Evolutionary conservation across 2,329 filamentous ascomycete species (phyloP).

Genomic region (Dactylellina cionopaga): DNA sequence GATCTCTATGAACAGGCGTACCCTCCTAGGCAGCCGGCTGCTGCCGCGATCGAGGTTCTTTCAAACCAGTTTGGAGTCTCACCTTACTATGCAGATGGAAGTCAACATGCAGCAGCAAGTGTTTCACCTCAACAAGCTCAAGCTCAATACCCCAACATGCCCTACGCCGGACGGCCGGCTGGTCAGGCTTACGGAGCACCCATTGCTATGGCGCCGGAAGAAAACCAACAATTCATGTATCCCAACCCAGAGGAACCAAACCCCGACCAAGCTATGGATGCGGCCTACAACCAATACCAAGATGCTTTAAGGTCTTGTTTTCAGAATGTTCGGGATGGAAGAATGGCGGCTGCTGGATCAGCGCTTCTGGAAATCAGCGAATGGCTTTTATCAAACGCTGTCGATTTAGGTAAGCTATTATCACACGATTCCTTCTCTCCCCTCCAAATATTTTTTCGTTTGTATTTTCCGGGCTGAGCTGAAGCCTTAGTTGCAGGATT

Average conservation of each 20-base stretch:
- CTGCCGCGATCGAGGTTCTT: slow-evolving; percentile 57
- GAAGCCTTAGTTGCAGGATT: slow-evolving; percentile 70
- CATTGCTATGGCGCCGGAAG: slow-evolving; percentile 26
- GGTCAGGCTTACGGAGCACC: slow-evolving; percentile 36
- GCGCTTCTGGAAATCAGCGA: slow-evolving; percentile 72
- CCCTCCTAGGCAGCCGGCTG: slow-evolving; percentile 56
- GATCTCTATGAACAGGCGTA: slow-evolving; percentile 55
- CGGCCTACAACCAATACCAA: slow-evolving; percentile 66
- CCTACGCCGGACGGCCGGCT: slow-evolving; percentile 34
- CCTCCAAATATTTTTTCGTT: slow-evolving; percentile 39
- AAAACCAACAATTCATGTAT: slow-evolving; percentile 52
- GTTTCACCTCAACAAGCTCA: slow-evolving; percentile 54
- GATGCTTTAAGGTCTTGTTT: slow-evolving; percentile 74
- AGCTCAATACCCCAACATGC: slow-evolving; percentile 54
- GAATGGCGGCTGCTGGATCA: slow-evolving; percentile 69
- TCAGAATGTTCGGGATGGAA: slow-evolving; percentile 73
- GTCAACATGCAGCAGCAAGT: slow-evolving; percentile 50
- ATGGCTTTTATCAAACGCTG: slow-evolving; percentile 74
- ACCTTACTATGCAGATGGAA: slow-evolving; percentile 55
- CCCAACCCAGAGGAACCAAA: slow-evolving; percentile 43
- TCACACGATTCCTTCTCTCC: slow-evolving; percentile 26
- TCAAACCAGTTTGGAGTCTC: slow-evolving; percentile 57
- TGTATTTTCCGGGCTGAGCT: slow-evolving; percentile 57
- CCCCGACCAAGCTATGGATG: slow-evolving; percentile 54
- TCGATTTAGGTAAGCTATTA: slow-evolving; percentile 70